A percentile compares a stretch with the other conserved stretches of the same genome.
Evolutionary conservation across 805 yeast species (phyloP).

Genomic region (Monosporozyma servazzii): DNA sequence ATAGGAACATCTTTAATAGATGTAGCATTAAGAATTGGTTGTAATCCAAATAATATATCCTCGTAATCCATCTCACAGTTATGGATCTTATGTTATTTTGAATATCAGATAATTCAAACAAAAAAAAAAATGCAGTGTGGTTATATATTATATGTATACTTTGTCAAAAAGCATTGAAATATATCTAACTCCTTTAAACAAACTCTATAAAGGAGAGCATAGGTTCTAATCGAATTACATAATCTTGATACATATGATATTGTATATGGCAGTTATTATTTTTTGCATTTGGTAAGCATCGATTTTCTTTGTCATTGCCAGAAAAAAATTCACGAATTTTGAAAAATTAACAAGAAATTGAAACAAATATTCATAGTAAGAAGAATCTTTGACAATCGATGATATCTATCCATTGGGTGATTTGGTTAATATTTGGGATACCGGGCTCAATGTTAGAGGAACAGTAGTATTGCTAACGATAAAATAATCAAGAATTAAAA

Average conservation of each 20-base stretch:
- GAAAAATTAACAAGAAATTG: not conserved
- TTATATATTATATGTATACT: not conserved
- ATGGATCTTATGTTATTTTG: not conserved
- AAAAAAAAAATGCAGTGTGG: not conserved
- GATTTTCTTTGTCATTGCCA: not conserved
- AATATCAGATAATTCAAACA: not conserved
- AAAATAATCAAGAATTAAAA: not conserved
- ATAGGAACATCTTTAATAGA: constrained; percentile 12
- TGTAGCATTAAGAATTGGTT: constrained; percentile 21
- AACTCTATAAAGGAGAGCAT: too few relatives aligned
- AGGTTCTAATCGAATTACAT: too few relatives aligned
- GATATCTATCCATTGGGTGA: not conserved
- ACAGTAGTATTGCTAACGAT: not conserved
- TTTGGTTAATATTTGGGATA: not conserved
- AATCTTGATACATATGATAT: too few relatives aligned
- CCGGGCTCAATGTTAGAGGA: not conserved
- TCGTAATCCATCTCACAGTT: constrained; percentile 26
- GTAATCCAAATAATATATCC: constrained; percentile 23
- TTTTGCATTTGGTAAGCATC: not conserved
- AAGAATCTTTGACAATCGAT: not conserved
- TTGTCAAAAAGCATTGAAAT: too few relatives aligned
- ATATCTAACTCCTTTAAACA: too few relatives aligned
- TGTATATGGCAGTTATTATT: not conserved
- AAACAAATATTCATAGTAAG: not conserved
- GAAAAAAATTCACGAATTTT: not conserved